Evolutionary conservation across 148 eudicot genomes (phyloP).

Genomic region (Spergularia marina): DNA sequence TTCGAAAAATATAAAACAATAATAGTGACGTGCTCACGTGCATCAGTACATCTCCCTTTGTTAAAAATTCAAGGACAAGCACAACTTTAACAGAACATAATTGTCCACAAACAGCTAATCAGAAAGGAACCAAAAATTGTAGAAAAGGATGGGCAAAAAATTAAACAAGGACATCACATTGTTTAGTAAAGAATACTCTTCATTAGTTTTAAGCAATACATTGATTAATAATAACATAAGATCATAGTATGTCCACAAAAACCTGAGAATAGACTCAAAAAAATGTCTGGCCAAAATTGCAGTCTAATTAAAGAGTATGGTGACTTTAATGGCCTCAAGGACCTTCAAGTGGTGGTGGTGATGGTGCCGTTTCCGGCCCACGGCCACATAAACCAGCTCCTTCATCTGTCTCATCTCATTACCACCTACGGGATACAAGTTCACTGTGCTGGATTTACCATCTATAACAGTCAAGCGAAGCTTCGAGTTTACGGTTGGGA

Average conservation of each 20-base stretch:
- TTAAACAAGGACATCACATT: no score
- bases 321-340: slow-evolving; percentile 38
- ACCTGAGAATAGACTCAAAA: background rate
- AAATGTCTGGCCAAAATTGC: slow-evolving; percentile 17
- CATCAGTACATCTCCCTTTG: background rate
- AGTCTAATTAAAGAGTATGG: background rate
- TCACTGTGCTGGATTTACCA: slow-evolving; percentile 45
- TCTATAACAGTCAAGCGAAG: slow-evolving; percentile 48
- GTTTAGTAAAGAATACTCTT: background rate
- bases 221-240: no score
- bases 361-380: slow-evolving; percentile 66
- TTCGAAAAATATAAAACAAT: background rate
- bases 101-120: background rate
- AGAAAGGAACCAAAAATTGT: background rate
- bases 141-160: background rate
- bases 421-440: slow-evolving; percentile 43
- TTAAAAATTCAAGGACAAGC: background rate
- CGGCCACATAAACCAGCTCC: slow-evolving; percentile 77
- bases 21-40: background rate
- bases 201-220: background rate
- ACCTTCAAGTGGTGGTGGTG: slow-evolving; percentile 28
- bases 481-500: slow-evolving; percentile 39
- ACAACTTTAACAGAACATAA: background rate
- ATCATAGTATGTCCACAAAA: background rate
- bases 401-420: slow-evolving; percentile 56